A percentile compares a stretch with the other conserved stretches of the same genome.
phyloP scores from a whole-genome alignment of 805 yeast genomes.

The Candida quercuum region DNA sequence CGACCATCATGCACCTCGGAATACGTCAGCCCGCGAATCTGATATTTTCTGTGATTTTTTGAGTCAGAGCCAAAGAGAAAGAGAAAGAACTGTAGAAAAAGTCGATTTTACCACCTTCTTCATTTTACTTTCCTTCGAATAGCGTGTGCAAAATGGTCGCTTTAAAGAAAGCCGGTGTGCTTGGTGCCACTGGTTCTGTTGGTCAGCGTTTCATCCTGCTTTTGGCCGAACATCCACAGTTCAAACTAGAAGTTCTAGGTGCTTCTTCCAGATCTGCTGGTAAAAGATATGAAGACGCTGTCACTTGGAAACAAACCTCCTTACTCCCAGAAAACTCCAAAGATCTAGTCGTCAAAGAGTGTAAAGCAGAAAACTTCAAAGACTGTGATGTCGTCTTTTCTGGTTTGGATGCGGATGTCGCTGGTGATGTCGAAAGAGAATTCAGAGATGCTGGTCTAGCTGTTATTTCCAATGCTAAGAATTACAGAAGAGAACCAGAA shows the following conservation, averaged over 20 bases:
- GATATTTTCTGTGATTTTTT: neutral
- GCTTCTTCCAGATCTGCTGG: slow-evolving; percentile 96
- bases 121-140: neutral
- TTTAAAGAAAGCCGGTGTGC: slow-evolving; percentile 64
- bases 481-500: slow-evolving; percentile 80
- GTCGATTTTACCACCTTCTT: neutral
- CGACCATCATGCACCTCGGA: slow-evolving; percentile 1
- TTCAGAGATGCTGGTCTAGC: slow-evolving; percentile 78
- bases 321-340: slow-evolving; percentile 67
- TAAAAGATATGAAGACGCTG: slow-evolving; percentile 77
- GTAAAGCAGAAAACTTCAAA: slow-evolving; percentile 69
- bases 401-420: slow-evolving; percentile 88
- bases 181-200: slow-evolving; percentile 97
- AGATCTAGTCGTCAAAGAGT: slow-evolving; percentile 65
- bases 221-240: slow-evolving; percentile 82
- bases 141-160: slow-evolving; percentile 19
- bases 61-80: too few relatives aligned
- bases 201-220: slow-evolving; percentile 93
- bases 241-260: slow-evolving; percentile 79
- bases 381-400: slow-evolving; percentile 94
- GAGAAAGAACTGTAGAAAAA: too few relatives aligned
- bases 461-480: slow-evolving; percentile 92
- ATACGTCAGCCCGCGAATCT: neutral
- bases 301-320: slow-evolving; percentile 89
- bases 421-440: slow-evolving; percentile 86